Conservation (phyloP, 2,329 filamentous ascomycete genomes). For the Tolypocladium tundrense region DNA sequence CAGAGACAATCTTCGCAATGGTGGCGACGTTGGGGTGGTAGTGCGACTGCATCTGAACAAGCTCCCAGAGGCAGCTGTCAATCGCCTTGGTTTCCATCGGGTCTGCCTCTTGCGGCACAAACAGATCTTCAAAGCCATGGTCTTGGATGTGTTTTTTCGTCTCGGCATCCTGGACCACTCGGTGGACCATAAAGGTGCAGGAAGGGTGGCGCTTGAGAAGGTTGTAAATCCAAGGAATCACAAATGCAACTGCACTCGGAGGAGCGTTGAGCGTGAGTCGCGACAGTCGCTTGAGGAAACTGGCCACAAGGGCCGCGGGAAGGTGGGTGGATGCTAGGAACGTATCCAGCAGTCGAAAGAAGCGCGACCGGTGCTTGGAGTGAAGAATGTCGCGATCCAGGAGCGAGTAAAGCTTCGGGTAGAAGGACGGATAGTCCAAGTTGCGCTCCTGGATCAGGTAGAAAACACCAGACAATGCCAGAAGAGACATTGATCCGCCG, state of each 20-base stretch:
- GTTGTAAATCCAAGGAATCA: slow-evolving; percentile 94
- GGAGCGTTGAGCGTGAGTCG: slow-evolving; percentile 79
- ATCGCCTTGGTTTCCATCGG: slow-evolving; percentile 81
- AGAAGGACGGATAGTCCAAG: slow-evolving; percentile 92
- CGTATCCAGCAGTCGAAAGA: slow-evolving; percentile 84
- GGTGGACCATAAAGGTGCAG: slow-evolving; percentile 94
- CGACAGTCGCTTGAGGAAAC: slow-evolving; percentile 90
- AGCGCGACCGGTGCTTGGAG: slow-evolving; percentile 86
- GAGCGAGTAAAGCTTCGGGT: slow-evolving; percentile 84
- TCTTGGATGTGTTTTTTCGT: slow-evolving; percentile 49
- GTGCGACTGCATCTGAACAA: slow-evolving; percentile 82
- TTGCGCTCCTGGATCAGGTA: slow-evolving; percentile 91
- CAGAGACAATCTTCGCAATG: slow-evolving; percentile 83
- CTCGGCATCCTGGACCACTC: slow-evolving; percentile 51
- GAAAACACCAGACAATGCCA: slow-evolving; percentile 87
- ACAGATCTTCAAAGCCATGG: slow-evolving; percentile 59
- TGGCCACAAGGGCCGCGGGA: slow-evolving; percentile 80
- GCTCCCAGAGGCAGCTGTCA: slow-evolving; percentile 90
- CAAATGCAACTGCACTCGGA: slow-evolving; percentile 76
- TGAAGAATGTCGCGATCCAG: slow-evolving; percentile 79
- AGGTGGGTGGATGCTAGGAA: slow-evolving; percentile 89
- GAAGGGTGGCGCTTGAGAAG: slow-evolving; percentile 80
- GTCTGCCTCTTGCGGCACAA: slow-evolving; percentile 63
- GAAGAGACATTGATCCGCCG: slow-evolving; percentile 75
- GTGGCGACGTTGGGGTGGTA: slow-evolving; percentile 97